Evolutionary conservation across 108 stramenopile genomes (phyloP), one percentile per base, ranked within the genome.

Genomic region (Cylindrotheca closterium): DNA sequence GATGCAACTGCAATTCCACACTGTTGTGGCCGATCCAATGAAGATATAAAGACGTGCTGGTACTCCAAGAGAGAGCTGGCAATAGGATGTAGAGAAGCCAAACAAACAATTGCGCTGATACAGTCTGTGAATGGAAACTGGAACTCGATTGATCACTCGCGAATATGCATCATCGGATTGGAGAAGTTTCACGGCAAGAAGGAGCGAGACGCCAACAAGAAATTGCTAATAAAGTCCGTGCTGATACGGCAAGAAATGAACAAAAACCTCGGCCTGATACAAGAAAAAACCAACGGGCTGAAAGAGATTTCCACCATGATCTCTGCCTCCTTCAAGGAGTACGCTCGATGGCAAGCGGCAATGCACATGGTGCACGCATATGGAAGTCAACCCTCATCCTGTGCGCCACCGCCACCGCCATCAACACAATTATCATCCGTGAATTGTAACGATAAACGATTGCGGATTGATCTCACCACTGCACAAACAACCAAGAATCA

Each of bases 161-260:
- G 37, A 49, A 27, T 49, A 3, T 62, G 60, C 19, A 47, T 62
- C 4, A 47, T 62, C 2, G 60, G 60, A 4, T 25, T 62, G 29
- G 60, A 62, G 19, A 62, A 62, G 48, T 62, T 26, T 24, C 60
- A 62, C 60, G 60, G 60, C 10, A 62, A 62, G 60, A 62, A 47
- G 26, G 60, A 62, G 37, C 7, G 60, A 23, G 60, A 62, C 15
- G 48, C 26, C 26, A 48, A 62, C 29, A 47, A 47, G 48, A 62
- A 62, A 22, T 17, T 62, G 15, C 23, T 62, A 17, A 62, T 62
- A 5, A 47, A 49, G 26, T 47, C 60, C 3, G 60, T 62, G 5
- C 48, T 62, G 60, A 62, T 62, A 23, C 22, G 60, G 27, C 60
- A 62, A 49, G 60, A 62, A 62, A 62, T 62, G 60, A 62, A 62